Base-by-base conservation (phyloP, 331 rosid genomes). In the Stylosanthes scabra region DNA sequence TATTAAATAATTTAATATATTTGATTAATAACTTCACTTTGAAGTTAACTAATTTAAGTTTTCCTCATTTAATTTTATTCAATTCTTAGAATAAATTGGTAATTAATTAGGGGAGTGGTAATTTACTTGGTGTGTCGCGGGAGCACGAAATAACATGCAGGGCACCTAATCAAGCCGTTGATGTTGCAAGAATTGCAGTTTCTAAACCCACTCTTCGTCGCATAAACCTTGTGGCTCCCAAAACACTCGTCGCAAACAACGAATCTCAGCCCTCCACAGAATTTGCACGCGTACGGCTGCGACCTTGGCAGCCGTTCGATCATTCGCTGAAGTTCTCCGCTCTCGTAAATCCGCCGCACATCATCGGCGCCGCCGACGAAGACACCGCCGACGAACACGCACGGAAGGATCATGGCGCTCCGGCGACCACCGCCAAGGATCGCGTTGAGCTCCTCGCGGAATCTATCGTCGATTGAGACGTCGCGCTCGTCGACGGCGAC, bases 401-500 rank as follows among this genome's bases (percentile, higher is more conserved):
- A 72, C 1, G 99, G 97, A 3, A 91, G 78, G n/a, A 67, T 63
- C 34, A 80, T 56, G 27, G 68, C 64, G 28, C 78, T 56, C 1
- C 54, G 70, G 68, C 72, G 78, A 9, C 75, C 64, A 11, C 90
- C 66, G n/a, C 90, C 89, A 3, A 85, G 59, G 44, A 87, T 74
- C 61, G 5, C 78, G 75, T 82, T 83, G 16, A 94, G 75, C 74
- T 94, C 97, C 31, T 84, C 74, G 27, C 83, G 81, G 59, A 79
- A 91, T 15, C 68, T 66, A 0, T 78, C 78, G 76, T 91, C 99
- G 72, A 94, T 84, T 8, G 96, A 88, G 25, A 94, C 81, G 57
- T 94, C 97, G 12, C 97, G 91, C 59, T 91, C 96, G 82, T 94
- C 99, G 60, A 91, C 56, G 9, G 83, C 81, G 41, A 87, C 88